Evolutionary conservation across 2,329 filamentous ascomycete genomes (phyloP), one percentile per base, ranked within the genome.

Genomic region (Pseudogymnoascus sp.): DNA sequence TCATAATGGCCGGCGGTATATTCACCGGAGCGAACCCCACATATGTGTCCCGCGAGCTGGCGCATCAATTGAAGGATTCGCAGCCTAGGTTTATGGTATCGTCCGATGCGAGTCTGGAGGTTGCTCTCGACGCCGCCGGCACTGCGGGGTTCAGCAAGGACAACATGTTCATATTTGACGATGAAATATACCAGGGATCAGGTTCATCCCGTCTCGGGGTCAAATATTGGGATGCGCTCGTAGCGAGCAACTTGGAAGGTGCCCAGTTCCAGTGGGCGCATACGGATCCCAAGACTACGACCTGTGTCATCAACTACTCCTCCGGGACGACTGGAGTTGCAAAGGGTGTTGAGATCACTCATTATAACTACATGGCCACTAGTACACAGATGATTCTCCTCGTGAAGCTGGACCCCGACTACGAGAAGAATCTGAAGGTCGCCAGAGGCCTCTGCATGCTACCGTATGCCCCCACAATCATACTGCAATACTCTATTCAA

Each of bases 271-370:
- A 75, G 57, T 94, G 90, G 89, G 72, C 81, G 8, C 79, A 86
- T 63, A 78, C 77, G 0, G 75, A 80, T 38, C 74, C 83, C 1
- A 76, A 78, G 61, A 72, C 74, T 14, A 77, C 79, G 2, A 82
- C 85, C 0, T 83, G 88, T 62, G 86, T 85, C 22, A 80, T 94
- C 63, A 94, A 94, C 72, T 94, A 93, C 75, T 88, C 84, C 65
- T 86, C 82, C 14, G 87, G 90, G 3, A 95, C 90, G 1, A 94
- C 90, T 0, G 90, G 90, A 5, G 79, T 90, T 4, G 89, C 90
- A 9, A 95, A 94, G 72, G 90, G 90, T 14, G 90, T 93, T 16
- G 85, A 89, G 74, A 88, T 94, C 65, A 85, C 86, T n/a, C 90
- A 95, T 73, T 77, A 79, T 63, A 88, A 90, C 66, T 89, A 90